Evolutionary conservation across 148 eudicot species (phyloP).

Genomic region (Arbutus unedo): DNA sequence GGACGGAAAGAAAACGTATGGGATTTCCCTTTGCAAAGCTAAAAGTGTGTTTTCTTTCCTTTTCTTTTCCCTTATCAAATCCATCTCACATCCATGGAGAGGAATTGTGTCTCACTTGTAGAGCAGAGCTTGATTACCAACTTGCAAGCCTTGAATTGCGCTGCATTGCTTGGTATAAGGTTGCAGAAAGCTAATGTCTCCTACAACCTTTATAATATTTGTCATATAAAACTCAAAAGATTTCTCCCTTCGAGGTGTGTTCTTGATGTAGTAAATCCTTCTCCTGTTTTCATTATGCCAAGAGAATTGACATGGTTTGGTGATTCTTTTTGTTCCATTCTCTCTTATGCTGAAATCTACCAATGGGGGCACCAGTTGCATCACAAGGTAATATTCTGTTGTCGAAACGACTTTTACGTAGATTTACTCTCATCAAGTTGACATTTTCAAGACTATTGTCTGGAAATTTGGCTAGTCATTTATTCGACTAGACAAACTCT

Average conservation of each 20-base stretch:
- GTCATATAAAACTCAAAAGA: conserved; percentile 35
- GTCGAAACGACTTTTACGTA: neutral
- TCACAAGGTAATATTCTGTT: conserved; percentile 24
- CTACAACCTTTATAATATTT: conserved; percentile 24
- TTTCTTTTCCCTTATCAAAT: no score
- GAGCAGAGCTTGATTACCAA: no score
- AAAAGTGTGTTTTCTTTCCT: neutral
- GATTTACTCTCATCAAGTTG: neutral
- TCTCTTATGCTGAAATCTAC: neutral
- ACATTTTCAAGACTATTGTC: neutral
- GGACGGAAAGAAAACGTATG: neutral
- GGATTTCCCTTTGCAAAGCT: neutral
- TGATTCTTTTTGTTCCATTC: neutral
- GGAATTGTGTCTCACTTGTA: no score
- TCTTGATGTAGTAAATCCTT: neutral
- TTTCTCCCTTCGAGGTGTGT: conserved; percentile 37
- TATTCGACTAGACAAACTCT: no score
- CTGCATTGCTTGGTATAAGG: no score
- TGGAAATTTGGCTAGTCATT: neutral
- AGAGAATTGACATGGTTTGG: conserved; percentile 2
- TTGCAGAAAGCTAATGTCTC: conserved; percentile 31
- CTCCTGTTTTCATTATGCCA: neutral
- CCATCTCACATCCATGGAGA: no score
- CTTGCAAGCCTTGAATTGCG: no score
- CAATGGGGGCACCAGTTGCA: conserved; percentile 24